Evolutionary conservation across 768 basidiomycete species (phyloP), one percentile per base, ranked within the genome.

Genomic region (Rhizopogon rudus): DNA sequence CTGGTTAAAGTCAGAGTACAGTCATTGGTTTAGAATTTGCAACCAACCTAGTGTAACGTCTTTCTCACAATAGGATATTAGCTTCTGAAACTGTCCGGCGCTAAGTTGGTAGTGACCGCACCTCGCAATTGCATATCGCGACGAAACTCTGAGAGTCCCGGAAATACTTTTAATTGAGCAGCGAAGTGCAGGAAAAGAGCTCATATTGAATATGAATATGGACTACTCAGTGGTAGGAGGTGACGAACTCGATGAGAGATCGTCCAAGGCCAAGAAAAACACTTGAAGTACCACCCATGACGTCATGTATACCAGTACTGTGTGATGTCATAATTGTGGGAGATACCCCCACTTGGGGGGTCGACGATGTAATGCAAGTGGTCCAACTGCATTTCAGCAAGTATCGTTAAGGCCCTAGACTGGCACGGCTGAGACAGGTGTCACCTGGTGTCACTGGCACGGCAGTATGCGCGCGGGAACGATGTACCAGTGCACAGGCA

Each of bases 1-100:
- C 75, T 76, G 14, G 42, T n/a, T 20, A 1, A 13, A 16, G n/a
- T 63, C 62, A 37, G 20, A 25, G 20, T 33, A 50, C 28, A 28
- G 33, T 22, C 31, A 37, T 42, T 44, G 45, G 14, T 45, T 48
- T 58, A 14, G 22, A 41, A 37, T 42, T 10, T 37, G 9, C 22
- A n/a, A 37, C 35, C 5, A 22, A 49, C 48, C 48, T 49, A 37
- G 48, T 49, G 9, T 49, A 49, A 20, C 20, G 48, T 39, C 48
- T 49, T 37, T 5, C 22, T 6, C 20, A 16, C 35, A 2, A 8
- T 40, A 17, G 8, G 8, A 5, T 5, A n/a, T 49, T 12, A 35
- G 48, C 9, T 16, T 49, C 20, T 9, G 33, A 14, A 22, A 22
- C 22, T 6, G 17, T 14, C 10, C 35, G 22, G 8, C 22, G 22